Base-by-base conservation (phyloP, 257 asterid species). In the Orobanche coerulescens region DNA sequence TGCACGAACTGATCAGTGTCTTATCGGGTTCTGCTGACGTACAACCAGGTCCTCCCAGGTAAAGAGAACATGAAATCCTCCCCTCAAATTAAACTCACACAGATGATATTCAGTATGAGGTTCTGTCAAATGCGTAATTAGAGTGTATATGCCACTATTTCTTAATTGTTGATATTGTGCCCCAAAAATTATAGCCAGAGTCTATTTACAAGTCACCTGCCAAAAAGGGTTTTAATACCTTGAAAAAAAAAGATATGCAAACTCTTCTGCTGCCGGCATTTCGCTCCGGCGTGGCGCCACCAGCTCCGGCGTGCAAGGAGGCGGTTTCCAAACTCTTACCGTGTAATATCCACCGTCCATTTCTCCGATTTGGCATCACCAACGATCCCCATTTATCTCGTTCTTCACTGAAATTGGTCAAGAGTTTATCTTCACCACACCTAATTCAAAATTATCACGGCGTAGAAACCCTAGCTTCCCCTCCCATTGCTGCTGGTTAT, bases 231-330 rank as follows among this genome's bases (percentile, higher is more conserved):
- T 69, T 43, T 19, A 60, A 8, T 11, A 36, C 46, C 48, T 18
- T 13, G 5, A 6, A 47, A 43, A 13, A 20, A 22, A 14, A 49
- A 75, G 72, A 81, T 61, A 91, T 88, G 98, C 96, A 86, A 67
- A 71, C 95, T 69, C 81, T 91, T 43, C 79, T 91, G 58, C 68
- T 69, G 73, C 94, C 95, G 83, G 87, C 95, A 22, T 81, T 76
- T 49, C 83, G 81, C 71, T 74, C 89, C 81, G 84, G 77, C 78
- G 50, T 51, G 64, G 81, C 88, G 14, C 81, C 82, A 13, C 80
- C 79, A 23, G n/a, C 49, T 37, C 62, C 69, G 53, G 78, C 71
- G 71, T 57, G 5, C 48, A 19, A 66, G 42, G 67, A 66, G 58
- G 58, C 71, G 52, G 19, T 76, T 18, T 39, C 67, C 16, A 76